Evolutionary conservation across 768 basidiomycete genomes (phyloP).

Genomic region (Rhizopogon vesiculosus): DNA sequence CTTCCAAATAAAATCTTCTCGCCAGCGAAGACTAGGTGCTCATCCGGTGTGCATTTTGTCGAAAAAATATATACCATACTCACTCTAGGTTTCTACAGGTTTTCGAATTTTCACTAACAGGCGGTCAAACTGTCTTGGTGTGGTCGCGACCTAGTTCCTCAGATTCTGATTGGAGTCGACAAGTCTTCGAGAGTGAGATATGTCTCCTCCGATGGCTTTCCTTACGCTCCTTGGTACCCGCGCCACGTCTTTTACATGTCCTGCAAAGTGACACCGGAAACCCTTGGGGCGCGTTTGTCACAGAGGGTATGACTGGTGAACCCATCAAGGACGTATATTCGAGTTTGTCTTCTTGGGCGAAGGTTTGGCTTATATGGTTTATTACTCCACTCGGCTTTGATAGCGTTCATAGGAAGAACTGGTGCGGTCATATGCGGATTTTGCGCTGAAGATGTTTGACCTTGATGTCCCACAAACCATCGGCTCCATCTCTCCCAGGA

Average conservation of each 20-base stretch:
- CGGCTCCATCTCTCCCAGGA: neutral
- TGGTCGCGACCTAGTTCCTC: neutral
- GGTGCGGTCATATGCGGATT: conserved; percentile 7
- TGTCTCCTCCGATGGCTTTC: conserved; percentile 1
- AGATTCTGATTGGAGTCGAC: neutral
- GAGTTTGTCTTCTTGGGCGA: neutral
- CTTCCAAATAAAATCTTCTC: neutral
- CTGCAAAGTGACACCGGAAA: neutral
- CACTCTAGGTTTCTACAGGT: neutral
- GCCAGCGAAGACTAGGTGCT: neutral
- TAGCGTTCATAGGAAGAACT: conserved; percentile 4
- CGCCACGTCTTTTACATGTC: neutral
- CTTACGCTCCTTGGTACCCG: neutral
- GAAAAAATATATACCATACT: neutral
- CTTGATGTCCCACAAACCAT: conserved; percentile 5
- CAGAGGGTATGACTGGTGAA: neutral
- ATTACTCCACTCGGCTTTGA: neutral
- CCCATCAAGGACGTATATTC: neutral
- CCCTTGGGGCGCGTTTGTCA: neutral
- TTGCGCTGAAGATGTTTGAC: conserved; percentile 3
- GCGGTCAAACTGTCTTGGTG: neutral
- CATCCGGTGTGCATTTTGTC: neutral
- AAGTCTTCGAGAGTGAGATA: neutral
- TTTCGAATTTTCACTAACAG: conserved; percentile 4
- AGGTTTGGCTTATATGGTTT: neutral